phyloP scores from a whole-genome alignment of 2,329 filamentous ascomycete genomes.

The Apiospora malaysiana region DNA sequence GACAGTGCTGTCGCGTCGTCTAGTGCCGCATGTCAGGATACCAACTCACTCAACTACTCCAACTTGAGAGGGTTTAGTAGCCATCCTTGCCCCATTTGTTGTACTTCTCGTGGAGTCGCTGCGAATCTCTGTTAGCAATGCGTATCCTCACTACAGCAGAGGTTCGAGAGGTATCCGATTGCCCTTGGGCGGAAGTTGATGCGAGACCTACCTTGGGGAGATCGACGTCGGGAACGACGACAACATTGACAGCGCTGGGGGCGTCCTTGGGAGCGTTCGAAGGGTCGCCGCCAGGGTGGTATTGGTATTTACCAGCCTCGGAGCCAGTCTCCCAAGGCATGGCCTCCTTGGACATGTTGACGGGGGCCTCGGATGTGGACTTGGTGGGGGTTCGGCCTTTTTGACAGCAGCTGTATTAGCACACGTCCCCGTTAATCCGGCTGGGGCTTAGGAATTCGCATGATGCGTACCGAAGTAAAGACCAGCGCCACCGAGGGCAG shows the following conservation, averaged over 20 bases:
- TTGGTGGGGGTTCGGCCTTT: constrained; percentile 84
- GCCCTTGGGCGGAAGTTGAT: not conserved
- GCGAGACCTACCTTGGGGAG: constrained; percentile 75
- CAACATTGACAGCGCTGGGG: constrained; percentile 92
- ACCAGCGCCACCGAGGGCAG: constrained; percentile 85
- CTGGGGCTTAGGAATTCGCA: constrained; percentile 24
- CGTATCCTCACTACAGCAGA: not conserved
- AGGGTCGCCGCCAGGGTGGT: constrained; percentile 85
- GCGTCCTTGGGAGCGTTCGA: constrained; percentile 81
- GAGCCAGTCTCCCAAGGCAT: constrained; percentile 89
- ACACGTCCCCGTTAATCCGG: not conserved
- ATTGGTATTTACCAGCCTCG: constrained; percentile 72
- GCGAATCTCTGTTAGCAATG: constrained; percentile 20
- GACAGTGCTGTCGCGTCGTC: constrained; percentile 20
- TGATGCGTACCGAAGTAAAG: constrained; percentile 78
- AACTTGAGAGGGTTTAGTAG: constrained; percentile 61
- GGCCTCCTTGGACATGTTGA: constrained; percentile 75
- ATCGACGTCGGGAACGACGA: constrained; percentile 91
- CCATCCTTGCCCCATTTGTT: constrained; percentile 99
- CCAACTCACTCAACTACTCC: constrained; percentile 11
- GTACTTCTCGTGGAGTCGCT: constrained; percentile 94
- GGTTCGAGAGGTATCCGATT: not conserved
- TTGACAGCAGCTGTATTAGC: not conserved
- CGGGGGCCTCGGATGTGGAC: constrained; percentile 78
- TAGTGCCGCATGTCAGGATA: constrained; percentile 12